Percentiles rank a stretch among this genome's conserved stretches.
phyloP scores from a whole-genome alignment of 2,329 filamentous ascomycete species.

The Dothideomycetes sp. region DNA sequence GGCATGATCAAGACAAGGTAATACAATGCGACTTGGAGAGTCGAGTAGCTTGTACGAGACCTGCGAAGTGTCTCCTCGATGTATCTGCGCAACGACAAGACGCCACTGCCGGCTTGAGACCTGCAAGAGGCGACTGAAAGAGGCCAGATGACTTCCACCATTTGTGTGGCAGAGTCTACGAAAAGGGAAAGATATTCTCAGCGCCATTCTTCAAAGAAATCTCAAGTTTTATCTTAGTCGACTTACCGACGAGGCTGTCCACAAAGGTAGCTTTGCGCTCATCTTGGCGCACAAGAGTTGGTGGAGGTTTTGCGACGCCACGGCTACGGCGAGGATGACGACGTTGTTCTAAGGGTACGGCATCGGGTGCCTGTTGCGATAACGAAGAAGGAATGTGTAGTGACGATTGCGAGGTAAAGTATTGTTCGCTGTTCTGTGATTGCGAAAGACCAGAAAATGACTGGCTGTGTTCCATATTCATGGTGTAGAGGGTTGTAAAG shows the following conservation, averaged over 20 bases:
- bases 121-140: slow-evolving; percentile 64
- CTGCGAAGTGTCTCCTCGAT: slow-evolving; percentile 94
- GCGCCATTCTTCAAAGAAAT: slow-evolving; percentile 12
- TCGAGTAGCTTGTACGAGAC: slow-evolving; percentile 95
- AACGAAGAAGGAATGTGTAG: background rate
- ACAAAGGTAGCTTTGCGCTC: slow-evolving; percentile 94
- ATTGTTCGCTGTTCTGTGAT: slow-evolving; percentile 3
- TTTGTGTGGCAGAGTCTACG: slow-evolving; percentile 90
- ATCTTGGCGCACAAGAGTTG: slow-evolving; percentile 71
- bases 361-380: slow-evolving; percentile 21
- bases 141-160: slow-evolving; percentile 96
- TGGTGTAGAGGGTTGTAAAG: slow-evolving; percentile 6
- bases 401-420: background rate
- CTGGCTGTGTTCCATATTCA: slow-evolving; percentile 5
- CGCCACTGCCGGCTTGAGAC: slow-evolving; percentile 51
- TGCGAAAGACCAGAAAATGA: slow-evolving; percentile 1
- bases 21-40: slow-evolving; percentile 90
- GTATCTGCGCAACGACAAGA: slow-evolving; percentile 85
- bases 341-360: slow-evolving; percentile 53
- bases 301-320: slow-evolving; percentile 52
- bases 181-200: slow-evolving; percentile 23
- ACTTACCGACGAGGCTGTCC: slow-evolving; percentile 94
- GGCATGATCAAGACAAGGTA: slow-evolving; percentile 92
- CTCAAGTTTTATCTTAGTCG: slow-evolving; percentile 13
- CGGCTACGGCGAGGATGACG: slow-evolving; percentile 53